These are phyloP conservation scores for Penicillium desertorum DNA, from an alignment of 495 filamentous ascomycete species.

Conservation along the genomic window DNA sequence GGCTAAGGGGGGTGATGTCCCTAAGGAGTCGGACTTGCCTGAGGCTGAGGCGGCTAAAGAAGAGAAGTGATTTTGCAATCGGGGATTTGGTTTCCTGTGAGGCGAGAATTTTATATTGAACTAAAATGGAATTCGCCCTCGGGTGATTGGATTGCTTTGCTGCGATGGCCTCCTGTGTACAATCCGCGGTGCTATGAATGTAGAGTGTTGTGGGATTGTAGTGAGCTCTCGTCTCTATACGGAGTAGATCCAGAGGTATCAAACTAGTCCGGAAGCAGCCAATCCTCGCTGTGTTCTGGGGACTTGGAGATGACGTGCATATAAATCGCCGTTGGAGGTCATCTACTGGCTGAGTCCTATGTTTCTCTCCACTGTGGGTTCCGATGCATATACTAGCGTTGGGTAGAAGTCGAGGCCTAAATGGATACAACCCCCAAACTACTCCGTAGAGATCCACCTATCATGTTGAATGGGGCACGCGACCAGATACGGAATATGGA, in stretches of 20 bases:
- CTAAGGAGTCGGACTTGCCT: slow-evolving; percentile 49
- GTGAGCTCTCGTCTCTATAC: not conserved
- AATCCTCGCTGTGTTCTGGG: not conserved
- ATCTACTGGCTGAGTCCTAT: not conserved
- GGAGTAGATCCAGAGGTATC: not conserved
- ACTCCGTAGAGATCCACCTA: not conserved
- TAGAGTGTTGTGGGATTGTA: not conserved
- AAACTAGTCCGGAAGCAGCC: slow-evolving; percentile 2
- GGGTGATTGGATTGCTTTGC: slow-evolving; percentile 7
- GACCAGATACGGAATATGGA: not conserved
- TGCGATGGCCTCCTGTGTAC: slow-evolving; percentile 6
- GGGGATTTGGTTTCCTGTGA: not conserved
- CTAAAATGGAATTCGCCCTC: slow-evolving; percentile 2
- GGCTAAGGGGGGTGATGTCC: slow-evolving; percentile 44
- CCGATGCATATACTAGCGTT: not conserved
- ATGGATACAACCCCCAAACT: not conserved
- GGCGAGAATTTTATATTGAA: not conserved
- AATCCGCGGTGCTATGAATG: not conserved
- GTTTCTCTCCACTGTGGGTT: slow-evolving; percentile 3
- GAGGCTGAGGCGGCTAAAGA: slow-evolving; percentile 40
- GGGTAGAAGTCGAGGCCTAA: not conserved
- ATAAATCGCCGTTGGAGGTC: not conserved
- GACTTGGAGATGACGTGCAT: slow-evolving; percentile 4
- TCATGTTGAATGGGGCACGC: not conserved
- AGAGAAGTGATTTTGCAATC: slow-evolving; percentile 3